Percentiles rank a stretch among this genome's conserved stretches.
Evolutionary conservation across 139 green algal species (phyloP).

Genomic region (Picochlorum sp.): DNA sequence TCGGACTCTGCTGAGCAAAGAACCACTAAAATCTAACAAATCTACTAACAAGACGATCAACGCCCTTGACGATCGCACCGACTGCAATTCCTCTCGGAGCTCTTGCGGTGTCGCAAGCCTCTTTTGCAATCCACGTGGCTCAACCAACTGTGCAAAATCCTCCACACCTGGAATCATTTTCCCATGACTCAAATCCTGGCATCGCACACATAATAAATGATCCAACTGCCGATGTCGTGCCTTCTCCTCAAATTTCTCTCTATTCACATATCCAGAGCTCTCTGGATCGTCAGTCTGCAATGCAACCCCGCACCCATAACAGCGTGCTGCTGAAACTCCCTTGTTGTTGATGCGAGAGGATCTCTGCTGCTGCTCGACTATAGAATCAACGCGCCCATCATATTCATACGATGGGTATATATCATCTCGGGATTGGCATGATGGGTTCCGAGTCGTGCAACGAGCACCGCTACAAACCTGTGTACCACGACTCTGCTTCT

Average conservation of each 20-base stretch:
- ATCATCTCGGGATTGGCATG: no score
- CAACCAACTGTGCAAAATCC: conserved; percentile 44
- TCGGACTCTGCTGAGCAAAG: conserved; percentile 57
- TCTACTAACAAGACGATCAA: conserved; percentile 83
- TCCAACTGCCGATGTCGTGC: conserved; percentile 52
- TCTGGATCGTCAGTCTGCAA: conserved; percentile 46
- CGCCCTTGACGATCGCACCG: conserved; percentile 40
- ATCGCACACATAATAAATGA: conserved; percentile 60
- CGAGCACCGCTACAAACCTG: no score
- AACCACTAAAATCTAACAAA: conserved; percentile 74
- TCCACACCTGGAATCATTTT: conserved; percentile 72
- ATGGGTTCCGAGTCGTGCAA: no score
- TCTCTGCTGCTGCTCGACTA: no score
- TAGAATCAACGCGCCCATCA: no score
- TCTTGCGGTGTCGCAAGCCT: conserved; percentile 62
- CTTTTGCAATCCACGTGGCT: conserved; percentile 5
- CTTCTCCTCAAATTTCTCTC: conserved; percentile 46
- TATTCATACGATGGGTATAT: no score
- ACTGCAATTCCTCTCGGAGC: conserved; percentile 41
- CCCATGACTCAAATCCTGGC: conserved; percentile 68
- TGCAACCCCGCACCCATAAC: conserved; percentile 71
- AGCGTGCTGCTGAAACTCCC: conserved; percentile 16
- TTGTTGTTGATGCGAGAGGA: no score
- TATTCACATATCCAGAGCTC: conserved; percentile 53
- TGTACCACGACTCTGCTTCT: no score